These are phyloP conservation scores for Thelephora terrestris DNA, from an alignment of 1,284 basidiomycete genomes.

Conservation along the genomic window DNA sequence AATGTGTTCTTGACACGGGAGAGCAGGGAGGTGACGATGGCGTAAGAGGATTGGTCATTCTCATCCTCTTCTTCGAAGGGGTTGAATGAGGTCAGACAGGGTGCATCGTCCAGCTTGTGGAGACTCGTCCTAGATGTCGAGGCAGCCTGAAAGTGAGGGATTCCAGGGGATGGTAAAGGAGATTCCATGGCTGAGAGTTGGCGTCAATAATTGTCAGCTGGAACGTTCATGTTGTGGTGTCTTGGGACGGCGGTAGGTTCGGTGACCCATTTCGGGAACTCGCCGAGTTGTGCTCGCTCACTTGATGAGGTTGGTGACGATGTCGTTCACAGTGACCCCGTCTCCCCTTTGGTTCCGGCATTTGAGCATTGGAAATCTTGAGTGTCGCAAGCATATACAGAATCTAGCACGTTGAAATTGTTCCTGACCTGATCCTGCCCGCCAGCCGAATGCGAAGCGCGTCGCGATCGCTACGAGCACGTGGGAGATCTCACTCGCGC, in stretches of 20 bases:
- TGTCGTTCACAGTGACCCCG: background rate
- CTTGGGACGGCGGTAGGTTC: conserved; percentile 1
- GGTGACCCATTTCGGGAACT: too few species aligned
- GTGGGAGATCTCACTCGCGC: too few species aligned
- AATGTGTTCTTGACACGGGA: conserved; percentile 71
- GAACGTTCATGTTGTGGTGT: too few species aligned
- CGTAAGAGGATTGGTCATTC: conserved; percentile 73
- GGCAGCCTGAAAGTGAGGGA: conserved; percentile 28
- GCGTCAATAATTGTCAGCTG: background rate
- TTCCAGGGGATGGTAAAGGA: conserved; percentile 9
- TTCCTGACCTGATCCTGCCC: too few species aligned
- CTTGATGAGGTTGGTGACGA: conserved; percentile 2
- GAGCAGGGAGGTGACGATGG: conserved; percentile 65
- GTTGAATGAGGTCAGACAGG: conserved; percentile 71
- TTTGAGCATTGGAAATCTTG: too few species aligned
- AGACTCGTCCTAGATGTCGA: conserved; percentile 50
- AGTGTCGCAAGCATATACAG: too few species aligned
- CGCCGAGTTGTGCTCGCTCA: conserved; percentile 5
- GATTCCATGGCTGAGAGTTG: conserved; percentile 13
- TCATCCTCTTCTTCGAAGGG: conserved; percentile 83
- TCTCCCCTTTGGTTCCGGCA: too few species aligned
- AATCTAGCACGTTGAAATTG: too few species aligned
- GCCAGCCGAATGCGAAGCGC: too few species aligned
- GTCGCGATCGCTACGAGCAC: too few species aligned
- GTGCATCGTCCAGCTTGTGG: conserved; percentile 56